phyloP scores from a whole-genome alignment of 345 rosid species.

The Erucastrum elatum region DNA sequence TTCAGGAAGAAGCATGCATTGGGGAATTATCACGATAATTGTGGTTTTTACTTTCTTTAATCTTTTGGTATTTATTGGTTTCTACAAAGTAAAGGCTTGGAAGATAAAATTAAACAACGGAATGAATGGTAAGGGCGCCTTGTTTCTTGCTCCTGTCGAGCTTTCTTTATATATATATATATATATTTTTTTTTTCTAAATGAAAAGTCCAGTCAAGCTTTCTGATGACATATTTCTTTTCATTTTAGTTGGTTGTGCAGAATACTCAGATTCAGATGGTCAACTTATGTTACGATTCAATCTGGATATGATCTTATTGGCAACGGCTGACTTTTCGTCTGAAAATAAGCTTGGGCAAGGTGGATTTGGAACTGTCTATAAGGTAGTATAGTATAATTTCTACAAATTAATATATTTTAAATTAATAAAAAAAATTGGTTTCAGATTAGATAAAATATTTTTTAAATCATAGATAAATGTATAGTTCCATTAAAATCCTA shows the following conservation, averaged over 20 bases:
- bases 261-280: constrained; percentile 1
- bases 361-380: background rate
- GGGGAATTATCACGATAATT: constrained; percentile 9
- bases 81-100: background rate
- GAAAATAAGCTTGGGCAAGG: background rate
- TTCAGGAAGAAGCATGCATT: constrained; percentile 6
- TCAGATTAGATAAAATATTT: too few species aligned
- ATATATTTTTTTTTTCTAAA: too few species aligned
- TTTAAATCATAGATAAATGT: too few species aligned
- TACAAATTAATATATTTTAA: background rate
- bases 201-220: background rate
- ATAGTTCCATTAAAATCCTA: background rate
- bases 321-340: background rate
- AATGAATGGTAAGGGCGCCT: background rate
- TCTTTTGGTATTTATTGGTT: background rate
- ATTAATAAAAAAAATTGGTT: too few species aligned
- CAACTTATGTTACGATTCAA: background rate
- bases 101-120: background rate
- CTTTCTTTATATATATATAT: background rate
- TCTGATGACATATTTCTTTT: background rate
- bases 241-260: background rate
- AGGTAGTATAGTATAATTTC: background rate
- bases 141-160: background rate
- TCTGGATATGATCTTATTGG: background rate
- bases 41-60: constrained; percentile 9